Evolutionary conservation across 371 early-diverging fungal species (phyloP), one percentile per base, ranked within the genome.

Genomic region (Circinella minor): DNA sequence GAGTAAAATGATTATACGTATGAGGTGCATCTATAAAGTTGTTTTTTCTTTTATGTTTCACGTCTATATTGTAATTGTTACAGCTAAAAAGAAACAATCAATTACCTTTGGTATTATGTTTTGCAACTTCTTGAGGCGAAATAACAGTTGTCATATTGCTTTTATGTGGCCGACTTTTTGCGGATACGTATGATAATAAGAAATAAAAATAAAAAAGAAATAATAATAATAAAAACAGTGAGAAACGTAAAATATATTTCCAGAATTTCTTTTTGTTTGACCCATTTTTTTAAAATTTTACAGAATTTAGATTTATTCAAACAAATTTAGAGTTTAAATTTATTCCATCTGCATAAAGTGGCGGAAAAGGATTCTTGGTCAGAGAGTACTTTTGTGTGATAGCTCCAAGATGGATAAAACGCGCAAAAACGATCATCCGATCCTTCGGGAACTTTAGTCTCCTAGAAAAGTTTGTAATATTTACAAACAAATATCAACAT

Each of bases 341-440:
- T 11, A 8, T 55, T 18, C 55, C 11, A 18, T n/a, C 51, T 17
- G 51, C 43, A 43, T 43, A 3, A 43, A 27, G 1, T 27, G 27
- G 27, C 27, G 2, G 27, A 43, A 43, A 43, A 3, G 11, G 0
- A 43, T 43, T 1, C 14, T 3, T 7, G 51, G 27, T 27, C 27
- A 27, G 27, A 27, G n/a, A 51, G 51, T 15, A 51, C n/a, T 49
- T n/a, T n/a, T 49, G n/a, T n/a, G n/a, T n/a, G n/a, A n/a, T n/a
- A n/a, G n/a, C n/a, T n/a, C n/a, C n/a, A 34, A 10, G n/a, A n/a
- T 10, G 27, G 57, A 7, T 11, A 27, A 11, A 10, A 34, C 13
- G 18, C 34, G 57, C 57, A 57, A 57, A 57, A 57, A 57, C 34
- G 8, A 57, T 57, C 57, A 27, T 57, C 57, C 57, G 57, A n/a